A percentile compares a stretch with the other conserved stretches of the same genome.
These are phyloP conservation scores for Pyricularia pennisetigena DNA, from an alignment of 2,329 filamentous ascomycete genomes.

Conservation along the genomic window DNA sequence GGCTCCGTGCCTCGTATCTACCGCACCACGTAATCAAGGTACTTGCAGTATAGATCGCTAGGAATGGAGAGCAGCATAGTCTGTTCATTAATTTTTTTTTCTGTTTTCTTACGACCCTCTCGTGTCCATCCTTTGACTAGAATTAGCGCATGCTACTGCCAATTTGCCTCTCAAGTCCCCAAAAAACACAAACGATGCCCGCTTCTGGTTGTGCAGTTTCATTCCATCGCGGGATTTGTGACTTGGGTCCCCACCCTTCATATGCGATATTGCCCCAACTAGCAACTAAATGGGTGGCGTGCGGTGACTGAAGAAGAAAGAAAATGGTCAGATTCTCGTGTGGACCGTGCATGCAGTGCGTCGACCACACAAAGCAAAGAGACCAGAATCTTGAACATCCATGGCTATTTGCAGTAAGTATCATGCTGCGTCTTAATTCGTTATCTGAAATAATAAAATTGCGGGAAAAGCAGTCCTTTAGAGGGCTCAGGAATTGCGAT, in stretches of 20 bases:
- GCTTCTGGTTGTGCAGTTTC: not conserved
- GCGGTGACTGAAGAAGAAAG: not conserved
- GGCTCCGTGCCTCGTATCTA: no score
- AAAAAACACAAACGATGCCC: not conserved
- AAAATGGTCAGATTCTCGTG: not conserved
- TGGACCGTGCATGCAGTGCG: not conserved
- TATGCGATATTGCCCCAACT: not conserved
- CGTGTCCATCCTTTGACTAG: no score
- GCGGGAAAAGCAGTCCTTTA: not conserved
- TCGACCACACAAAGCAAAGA: not conserved
- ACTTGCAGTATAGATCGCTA: not conserved
- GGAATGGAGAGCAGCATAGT: not conserved
- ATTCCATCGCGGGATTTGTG: not conserved
- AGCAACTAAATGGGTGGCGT: not conserved
- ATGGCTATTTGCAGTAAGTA: not conserved
- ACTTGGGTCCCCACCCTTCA: not conserved
- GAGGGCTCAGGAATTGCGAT: not conserved
- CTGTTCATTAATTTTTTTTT: not conserved
- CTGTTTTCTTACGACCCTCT: no score
- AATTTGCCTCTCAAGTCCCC: no score
- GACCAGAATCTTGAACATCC: not conserved
- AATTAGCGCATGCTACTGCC: no score
- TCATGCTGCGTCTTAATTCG: no score
- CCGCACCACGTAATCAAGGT: not conserved
- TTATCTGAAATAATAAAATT: not conserved